Evolutionary conservation across 2,329 filamentous ascomycete genomes (phyloP), one percentile per base, ranked within the genome.

Genomic region (Fusarium buxicola): DNA sequence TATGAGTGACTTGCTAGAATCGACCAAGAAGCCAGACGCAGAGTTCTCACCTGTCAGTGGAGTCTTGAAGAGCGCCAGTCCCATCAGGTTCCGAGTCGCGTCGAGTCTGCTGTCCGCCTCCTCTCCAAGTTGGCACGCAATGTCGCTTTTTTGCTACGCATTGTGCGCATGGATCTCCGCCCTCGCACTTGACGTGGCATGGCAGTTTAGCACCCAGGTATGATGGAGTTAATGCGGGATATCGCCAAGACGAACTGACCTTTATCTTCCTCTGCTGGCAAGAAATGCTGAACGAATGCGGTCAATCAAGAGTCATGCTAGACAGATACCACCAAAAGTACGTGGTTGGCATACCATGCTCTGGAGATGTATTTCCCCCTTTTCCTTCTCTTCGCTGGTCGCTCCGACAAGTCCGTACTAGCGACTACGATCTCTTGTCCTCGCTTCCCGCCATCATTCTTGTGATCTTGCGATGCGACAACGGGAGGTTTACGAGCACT

Each of bases 201-300:
- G n/a, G 9, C 9, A 12, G 21, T 28, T 56, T 11, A 41, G 39
- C 16, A 32, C 12, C 4, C 4, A 6, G 2, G 5, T 21, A 40
- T 25, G 7, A 6, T 10, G 43, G 7, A 16, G 12, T 12, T 15
- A 21, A 27, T 12, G n/a, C n/a, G 25, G 35, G 12, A 2, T n/a
- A 2, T 9, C 11, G 11, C n/a, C 15, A 8, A 18, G 10, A 15
- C 15, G 15, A 1, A 51, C 55, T 15, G 5, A 65, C 60, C 60
- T 65, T 65, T 31, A 65, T 64, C 9, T 61, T 65, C 11, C 63
- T 52, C 34, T 61, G 57, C 34, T 65, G 60, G 18, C 63, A 65
- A n/a, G 63, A 65, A 10, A 53, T 65, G 10, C 63, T 65, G 18
- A n/a, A 15, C 7, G 4, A 39, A 15, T 2, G 13, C 9, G 13